A percentile compares a stretch with the other conserved stretches of the same genome.
These are phyloP conservation scores for Mortierella sp. DNA, from an alignment of 371 early-diverging fungal species.

Conservation along the genomic window DNA sequence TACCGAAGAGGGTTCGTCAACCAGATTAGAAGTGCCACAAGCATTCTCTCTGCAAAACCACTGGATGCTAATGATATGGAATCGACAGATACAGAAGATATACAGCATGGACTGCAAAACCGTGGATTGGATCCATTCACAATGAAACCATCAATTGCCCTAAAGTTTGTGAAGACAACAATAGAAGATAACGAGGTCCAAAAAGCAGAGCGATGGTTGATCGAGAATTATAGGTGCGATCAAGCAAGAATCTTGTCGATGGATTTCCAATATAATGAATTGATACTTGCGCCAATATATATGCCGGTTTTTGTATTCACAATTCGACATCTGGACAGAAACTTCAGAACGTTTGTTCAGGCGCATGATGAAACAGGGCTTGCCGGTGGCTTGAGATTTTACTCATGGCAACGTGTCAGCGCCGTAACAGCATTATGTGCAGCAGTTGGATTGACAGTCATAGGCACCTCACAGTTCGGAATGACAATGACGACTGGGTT, in stretches of 20 bases:
- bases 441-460: constrained; percentile 17
- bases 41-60: constrained; percentile 60
- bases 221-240: constrained; percentile 64
- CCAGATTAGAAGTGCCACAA: constrained; percentile 62
- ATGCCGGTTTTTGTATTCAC: constrained; percentile 69
- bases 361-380: constrained; percentile 61
- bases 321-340: constrained; percentile 63
- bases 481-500: constrained; percentile 44
- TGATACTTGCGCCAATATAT: constrained; percentile 69
- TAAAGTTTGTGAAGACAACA: constrained; percentile 63
- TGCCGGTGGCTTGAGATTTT: constrained; percentile 67
- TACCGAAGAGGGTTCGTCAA: constrained; percentile 71
- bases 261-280: constrained; percentile 58
- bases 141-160: constrained; percentile 66
- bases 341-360: constrained; percentile 70
- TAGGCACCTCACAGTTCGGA: constrained; percentile 41
- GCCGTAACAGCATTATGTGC: constrained; percentile 61
- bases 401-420: constrained; percentile 68
- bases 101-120: constrained; percentile 37
- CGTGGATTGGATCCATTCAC: constrained; percentile 66
- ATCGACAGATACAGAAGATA: constrained; percentile 46
- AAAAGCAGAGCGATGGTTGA: constrained; percentile 62
- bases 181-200: constrained; percentile 64
- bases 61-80: constrained; percentile 62
- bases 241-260: constrained; percentile 65